These are phyloP conservation scores for Plasmodium billcollinsi DNA, from an alignment of 169 alveolate species.

Conservation along the genomic window DNA sequence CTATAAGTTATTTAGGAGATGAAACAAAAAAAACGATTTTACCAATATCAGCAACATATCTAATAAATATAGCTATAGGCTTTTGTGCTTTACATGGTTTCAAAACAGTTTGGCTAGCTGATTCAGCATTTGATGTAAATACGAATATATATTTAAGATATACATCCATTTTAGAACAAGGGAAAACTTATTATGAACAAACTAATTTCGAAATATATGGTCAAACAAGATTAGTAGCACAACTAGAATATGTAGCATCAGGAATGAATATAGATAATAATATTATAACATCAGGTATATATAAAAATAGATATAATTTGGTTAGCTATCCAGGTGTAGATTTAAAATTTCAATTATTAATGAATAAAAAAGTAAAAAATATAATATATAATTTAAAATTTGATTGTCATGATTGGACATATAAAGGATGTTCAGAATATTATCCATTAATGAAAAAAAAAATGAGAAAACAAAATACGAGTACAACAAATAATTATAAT, in stretches of 20 bases:
- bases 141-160: constrained; percentile 78
- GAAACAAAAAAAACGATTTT: constrained; percentile 69
- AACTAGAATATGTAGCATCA: constrained; percentile 77
- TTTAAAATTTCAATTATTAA: constrained; percentile 39
- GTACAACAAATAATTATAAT: constrained; percentile 4
- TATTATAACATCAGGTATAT: constrained; percentile 37
- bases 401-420: constrained; percentile 78
- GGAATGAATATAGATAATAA: constrained; percentile 73
- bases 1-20: constrained; percentile 81
- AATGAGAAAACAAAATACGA: constrained; percentile 26
- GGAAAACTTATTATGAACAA: constrained; percentile 79
- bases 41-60: constrained; percentile 72
- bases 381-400: constrained; percentile 76
- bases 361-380: constrained; percentile 63
- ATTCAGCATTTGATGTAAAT: constrained; percentile 80
- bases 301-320: constrained; percentile 51
- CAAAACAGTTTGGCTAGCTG: constrained; percentile 81
- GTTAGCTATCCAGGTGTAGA: constrained; percentile 70
- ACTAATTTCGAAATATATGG: constrained; percentile 79
- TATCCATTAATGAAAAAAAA: constrained; percentile 76
- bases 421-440: constrained; percentile 76
- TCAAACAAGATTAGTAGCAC: constrained; percentile 74
- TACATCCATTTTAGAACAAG: constrained; percentile 78
- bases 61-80: constrained; percentile 78
- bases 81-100: constrained; percentile 81